These are phyloP conservation scores for Triglochin maritima DNA, from an alignment of 106 monocot species.

Conservation along the genomic window DNA sequence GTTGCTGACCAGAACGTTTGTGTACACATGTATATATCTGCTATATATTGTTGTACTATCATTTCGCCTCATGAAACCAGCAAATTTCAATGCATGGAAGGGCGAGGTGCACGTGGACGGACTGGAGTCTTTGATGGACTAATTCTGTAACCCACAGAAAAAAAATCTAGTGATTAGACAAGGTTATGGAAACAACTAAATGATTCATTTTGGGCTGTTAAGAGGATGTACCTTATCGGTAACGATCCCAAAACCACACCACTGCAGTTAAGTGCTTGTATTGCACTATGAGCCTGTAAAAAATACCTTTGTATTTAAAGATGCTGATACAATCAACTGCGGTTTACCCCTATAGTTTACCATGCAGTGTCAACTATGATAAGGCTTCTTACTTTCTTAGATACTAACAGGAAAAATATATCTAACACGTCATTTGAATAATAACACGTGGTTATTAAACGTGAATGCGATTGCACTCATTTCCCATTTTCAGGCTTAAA, in stretches of 20 bases:
- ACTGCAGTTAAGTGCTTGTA: slow-evolving; percentile 66
- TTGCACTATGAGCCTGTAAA: slow-evolving; percentile 77
- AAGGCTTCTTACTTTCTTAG: too few species aligned
- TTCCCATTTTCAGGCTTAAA: too few species aligned
- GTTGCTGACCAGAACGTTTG: background rate
- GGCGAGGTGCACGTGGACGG: slow-evolving; percentile 33
- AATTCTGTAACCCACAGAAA: slow-evolving; percentile 21
- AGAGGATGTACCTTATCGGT: slow-evolving; percentile 42
- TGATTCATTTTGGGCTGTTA: too few species aligned
- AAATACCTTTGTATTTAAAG: background rate
- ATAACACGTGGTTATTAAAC: too few species aligned
- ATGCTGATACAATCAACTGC: background rate
- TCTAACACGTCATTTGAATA: too few species aligned
- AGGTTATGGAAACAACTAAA: too few species aligned
- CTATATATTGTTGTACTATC: slow-evolving; percentile 2
- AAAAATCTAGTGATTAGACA: background rate
- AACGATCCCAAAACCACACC: slow-evolving; percentile 61
- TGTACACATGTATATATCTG: slow-evolving; percentile 3
- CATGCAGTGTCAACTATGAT: too few species aligned
- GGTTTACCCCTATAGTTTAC: too few species aligned
- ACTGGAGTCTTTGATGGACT: slow-evolving; percentile 60
- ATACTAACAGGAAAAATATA: too few species aligned
- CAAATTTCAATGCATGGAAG: slow-evolving; percentile 9
- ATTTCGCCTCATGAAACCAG: background rate
- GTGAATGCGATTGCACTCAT: too few species aligned